Base-by-base conservation (phyloP, 1,284 basidiomycete genomes). In the Leccinum laetum region DNA sequence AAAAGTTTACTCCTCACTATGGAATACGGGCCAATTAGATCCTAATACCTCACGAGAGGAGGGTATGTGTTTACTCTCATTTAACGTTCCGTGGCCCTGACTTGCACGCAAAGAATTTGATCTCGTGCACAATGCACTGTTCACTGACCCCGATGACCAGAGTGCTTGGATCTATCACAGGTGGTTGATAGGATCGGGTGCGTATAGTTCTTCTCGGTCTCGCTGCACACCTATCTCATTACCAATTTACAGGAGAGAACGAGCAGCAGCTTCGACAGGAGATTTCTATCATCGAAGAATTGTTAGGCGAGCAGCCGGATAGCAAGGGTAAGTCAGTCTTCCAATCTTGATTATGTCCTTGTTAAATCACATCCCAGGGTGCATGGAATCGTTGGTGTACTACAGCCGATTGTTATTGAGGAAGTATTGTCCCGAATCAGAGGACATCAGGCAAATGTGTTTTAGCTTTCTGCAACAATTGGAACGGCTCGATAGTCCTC, bases 101-200 rank as follows among this genome's bases (percentile, higher is more conserved):
- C 60, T 24, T 10, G 57, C 18, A 37, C 26, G 26, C 53, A 41
- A 73, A 95, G 98, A 99, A 74, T 94, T 97, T 73, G 94, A 97
- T 58, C 83, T 98, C 10, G 90, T 98, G 21, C 87, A 91, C 69
- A 95, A 98, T 73, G 98, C 97, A 0, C 87, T 99, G 80, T 99
- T 95, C 80, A 98, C 96, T 0, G 97, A 99, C 75, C 98, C 98
- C 1, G 87, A 88, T 59, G 98, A 99, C 77, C 96, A 98, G 77
- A 96, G 94, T 67, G 95, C 95, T 0, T 99, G 98, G 98, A 88
- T 99, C 63, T 99, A 99, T 77, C 98, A 99, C 74, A 87, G 95
- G 16, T 99, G 97, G 96, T 84, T 99, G 0, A 84, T 99, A 60
- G 94, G 93, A 26, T 75, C 84, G 65, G 88, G 94, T 91, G 70